phyloP scores from a whole-genome alignment of 371 early-diverging fungal species.

The Rhizopus microsporus region DNA sequence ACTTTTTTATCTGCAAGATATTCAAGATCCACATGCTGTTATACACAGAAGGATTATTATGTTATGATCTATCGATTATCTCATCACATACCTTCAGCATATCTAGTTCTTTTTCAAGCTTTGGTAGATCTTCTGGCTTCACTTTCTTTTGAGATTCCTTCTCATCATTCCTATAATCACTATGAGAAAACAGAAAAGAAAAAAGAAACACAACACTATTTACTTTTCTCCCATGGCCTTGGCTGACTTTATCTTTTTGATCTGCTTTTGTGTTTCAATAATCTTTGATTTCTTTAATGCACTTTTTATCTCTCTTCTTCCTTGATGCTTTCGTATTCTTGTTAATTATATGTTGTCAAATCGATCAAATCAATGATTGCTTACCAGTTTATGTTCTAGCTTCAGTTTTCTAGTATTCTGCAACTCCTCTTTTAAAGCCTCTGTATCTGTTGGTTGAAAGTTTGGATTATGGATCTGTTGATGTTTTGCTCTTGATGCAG shows the following conservation, averaged over 20 bases:
- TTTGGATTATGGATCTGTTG: slow-evolving; percentile 15
- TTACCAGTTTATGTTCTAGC: slow-evolving; percentile 40
- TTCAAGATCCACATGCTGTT: slow-evolving; percentile 39
- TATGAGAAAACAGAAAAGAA: neutral
- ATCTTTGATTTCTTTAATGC: slow-evolving; percentile 39
- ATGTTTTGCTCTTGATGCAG: slow-evolving; percentile 30
- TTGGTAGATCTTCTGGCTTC: slow-evolving; percentile 24
- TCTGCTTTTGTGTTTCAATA: slow-evolving; percentile 36
- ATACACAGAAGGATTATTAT: neutral
- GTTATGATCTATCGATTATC: neutral
- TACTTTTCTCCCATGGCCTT: slow-evolving; percentile 20
- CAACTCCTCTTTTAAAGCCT: slow-evolving; percentile 17
- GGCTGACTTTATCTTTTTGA: slow-evolving; percentile 32
- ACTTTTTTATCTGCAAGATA: slow-evolving; percentile 33
- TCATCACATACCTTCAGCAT: slow-evolving; percentile 30
- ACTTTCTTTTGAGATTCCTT: slow-evolving; percentile 14
- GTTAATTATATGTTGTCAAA: neutral
- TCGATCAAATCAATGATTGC: neutral
- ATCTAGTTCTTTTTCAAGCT: slow-evolving; percentile 37
- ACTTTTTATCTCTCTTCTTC: slow-evolving; percentile 31
- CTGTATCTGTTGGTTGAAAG: slow-evolving; percentile 2
- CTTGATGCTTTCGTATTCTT: slow-evolving; percentile 32
- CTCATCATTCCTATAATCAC: slow-evolving; percentile 7
- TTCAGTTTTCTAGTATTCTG: slow-evolving; percentile 29
- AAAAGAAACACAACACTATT: neutral